Evolutionary conservation across 495 filamentous ascomycete species (phyloP), one percentile per base, ranked within the genome.

Genomic region (Annulohypoxylon stygium): DNA sequence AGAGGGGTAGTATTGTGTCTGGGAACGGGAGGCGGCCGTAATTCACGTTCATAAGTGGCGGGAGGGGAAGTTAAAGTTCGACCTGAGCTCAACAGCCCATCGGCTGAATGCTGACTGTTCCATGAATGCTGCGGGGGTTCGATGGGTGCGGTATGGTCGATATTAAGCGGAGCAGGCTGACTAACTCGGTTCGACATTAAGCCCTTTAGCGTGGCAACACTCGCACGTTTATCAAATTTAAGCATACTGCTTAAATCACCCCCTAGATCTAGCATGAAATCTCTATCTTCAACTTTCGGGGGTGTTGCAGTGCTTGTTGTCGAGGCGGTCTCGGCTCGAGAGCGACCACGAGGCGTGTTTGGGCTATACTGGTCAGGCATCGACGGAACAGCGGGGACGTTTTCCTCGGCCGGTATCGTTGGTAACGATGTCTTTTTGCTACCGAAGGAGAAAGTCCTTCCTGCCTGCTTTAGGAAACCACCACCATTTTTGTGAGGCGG

Each of bases 401-500:
- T 73, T 57, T 84, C 84, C 41, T 82, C 78, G 11, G 81, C 74
- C 8, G 83, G 80, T 58, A 84, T 83, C 6, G 85, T 81, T 4
- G 85, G 82, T 3, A 83, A 41, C 16, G 81, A 71, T 45, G 81
- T 86, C 65, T 87, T 88, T 55, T 84, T 83, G n/a, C 78, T 82
- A 26, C 88, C 91, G 75, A 93, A 93, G 0, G 92, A 95, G 67
- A 94, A 92, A 0, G 92, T 91, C 51, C 92, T 86, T 23, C 91
- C 90, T 54, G 91, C 91, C 30, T 90, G 85, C 68, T 88, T 89
- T 20, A 93, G 78, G 14, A 91, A 88, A 12, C 69, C 85, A 65
- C 79, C 80, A 16, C 78, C 76, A 54, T 86, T 83, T 54, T 86
- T 88, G 1, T 88, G 87, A 10, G 86, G 74, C 25, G 86, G 86